phyloP scores from a whole-genome alignment of 2,329 filamentous ascomycete genomes.

The Didymosphaeria variabile region DNA sequence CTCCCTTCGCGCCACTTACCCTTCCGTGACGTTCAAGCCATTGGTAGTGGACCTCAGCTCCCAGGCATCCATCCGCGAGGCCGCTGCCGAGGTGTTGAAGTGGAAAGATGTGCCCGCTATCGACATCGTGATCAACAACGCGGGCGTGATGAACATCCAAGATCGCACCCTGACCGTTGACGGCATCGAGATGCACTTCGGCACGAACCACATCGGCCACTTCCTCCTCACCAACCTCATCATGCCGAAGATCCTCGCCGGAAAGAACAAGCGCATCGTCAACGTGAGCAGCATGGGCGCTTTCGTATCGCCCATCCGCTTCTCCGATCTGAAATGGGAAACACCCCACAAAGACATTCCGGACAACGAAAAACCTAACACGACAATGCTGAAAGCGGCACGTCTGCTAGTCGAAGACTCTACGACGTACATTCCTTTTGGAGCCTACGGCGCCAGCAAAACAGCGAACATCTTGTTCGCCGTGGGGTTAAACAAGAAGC shows the following conservation, averaged over 20 bases:
- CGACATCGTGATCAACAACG: conserved; percentile 52
- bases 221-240: conserved; percentile 54
- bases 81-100: conserved; percentile 32
- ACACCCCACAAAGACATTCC: not conserved
- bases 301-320: conserved; percentile 8
- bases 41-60: conserved; percentile 43
- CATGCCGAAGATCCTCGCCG: conserved; percentile 46
- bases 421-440: conserved; percentile 14
- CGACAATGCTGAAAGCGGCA: conserved; percentile 1
- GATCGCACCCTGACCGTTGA: conserved; percentile 39
- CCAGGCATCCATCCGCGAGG: conserved; percentile 37
- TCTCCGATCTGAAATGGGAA: conserved; percentile 9
- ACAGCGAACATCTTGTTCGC: conserved; percentile 24
- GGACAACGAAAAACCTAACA: conserved; percentile 5
- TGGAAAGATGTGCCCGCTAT: conserved; percentile 32
- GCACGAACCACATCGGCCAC: conserved; percentile 56
- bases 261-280: conserved; percentile 30
- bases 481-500: conserved; percentile 10
- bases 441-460: conserved; percentile 25
- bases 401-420: not conserved
- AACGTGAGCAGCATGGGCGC: conserved; percentile 18
- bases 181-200: conserved; percentile 56
- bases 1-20: conserved; percentile 37
- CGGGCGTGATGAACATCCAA: conserved; percentile 23
- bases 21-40: conserved; percentile 39